A percentile compares a stretch with the other conserved stretches of the same genome.
phyloP scores from a whole-genome alignment of 2,329 filamentous ascomycete species.

The Xylariaceae sp. region DNA sequence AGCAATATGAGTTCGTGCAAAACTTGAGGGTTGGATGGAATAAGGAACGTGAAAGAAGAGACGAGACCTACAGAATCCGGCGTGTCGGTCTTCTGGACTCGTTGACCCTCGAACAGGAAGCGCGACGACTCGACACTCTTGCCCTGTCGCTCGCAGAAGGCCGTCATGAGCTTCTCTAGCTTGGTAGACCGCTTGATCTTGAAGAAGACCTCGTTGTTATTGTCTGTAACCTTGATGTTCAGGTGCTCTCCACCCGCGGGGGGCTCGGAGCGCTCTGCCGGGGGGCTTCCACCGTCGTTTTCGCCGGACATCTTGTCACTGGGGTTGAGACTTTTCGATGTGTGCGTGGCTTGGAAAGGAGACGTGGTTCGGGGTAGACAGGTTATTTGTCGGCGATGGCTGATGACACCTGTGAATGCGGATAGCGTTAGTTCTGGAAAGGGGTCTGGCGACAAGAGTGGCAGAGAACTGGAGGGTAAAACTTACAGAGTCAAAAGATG shows the following conservation, averaged over 20 bases:
- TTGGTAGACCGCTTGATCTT: conserved; percentile 98
- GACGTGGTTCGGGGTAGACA: too few species aligned
- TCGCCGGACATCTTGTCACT: conserved; percentile 43
- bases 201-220: conserved; percentile 99
- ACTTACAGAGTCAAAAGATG: too few species aligned
- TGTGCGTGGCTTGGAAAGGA: too few species aligned
- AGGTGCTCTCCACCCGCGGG: conserved; percentile 64
- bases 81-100: conserved; percentile 83
- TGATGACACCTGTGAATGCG: too few species aligned
- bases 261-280: conserved; percentile 35
- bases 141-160: conserved; percentile 94
- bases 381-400: too few species aligned
- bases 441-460: too few species aligned
- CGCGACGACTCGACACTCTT: conserved; percentile 80
- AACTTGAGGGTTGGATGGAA: not conserved
- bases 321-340: too few species aligned
- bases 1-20: too few species aligned
- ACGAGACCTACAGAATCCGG: conserved; percentile 75
- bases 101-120: conserved; percentile 93
- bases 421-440: too few species aligned
- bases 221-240: conserved; percentile 99
- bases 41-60: not conserved
- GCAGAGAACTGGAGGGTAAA: too few species aligned
- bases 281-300: conserved; percentile 45
- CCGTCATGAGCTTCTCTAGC: conserved; percentile 96